A percentile compares a stretch with the other conserved stretches of the same genome.
Conservation (phyloP, 148 eudicot species). For the Cornus kousa region DNA sequence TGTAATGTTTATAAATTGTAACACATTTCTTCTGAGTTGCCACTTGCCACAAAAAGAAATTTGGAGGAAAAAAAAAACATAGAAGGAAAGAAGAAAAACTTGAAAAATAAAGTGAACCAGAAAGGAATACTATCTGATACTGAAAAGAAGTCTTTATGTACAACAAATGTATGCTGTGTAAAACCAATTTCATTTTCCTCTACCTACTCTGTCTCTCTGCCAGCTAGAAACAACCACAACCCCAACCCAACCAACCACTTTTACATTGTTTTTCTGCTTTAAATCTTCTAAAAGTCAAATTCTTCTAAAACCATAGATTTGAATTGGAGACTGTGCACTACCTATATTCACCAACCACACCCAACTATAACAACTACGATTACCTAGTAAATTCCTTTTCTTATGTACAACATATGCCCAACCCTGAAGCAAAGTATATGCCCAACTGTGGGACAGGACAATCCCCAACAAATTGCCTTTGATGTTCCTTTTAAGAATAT, state of each 20-base stretch:
- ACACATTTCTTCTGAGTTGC: no score
- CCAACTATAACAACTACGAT: constrained; percentile 24
- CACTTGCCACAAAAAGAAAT: no score
- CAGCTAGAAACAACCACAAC: constrained; percentile 1
- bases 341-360: constrained; percentile 29
- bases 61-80: no score
- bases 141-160: neutral
- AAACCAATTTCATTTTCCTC: constrained; percentile 3
- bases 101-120: constrained; percentile 9
- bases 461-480: neutral
- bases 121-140: neutral
- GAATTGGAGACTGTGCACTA: constrained; percentile 22
- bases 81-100: no score
- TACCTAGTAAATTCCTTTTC: constrained; percentile 11
- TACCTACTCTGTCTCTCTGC: neutral
- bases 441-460: neutral
- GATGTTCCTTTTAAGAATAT: constrained; percentile 38
- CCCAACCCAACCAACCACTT: neutral
- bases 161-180: constrained; percentile 4
- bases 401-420: constrained; percentile 38
- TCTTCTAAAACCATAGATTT: constrained; percentile 11
- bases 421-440: constrained; percentile 44
- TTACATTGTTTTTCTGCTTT: neutral
- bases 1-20: no score
- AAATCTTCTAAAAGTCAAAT: constrained; percentile 12